Evolutionary conservation across 306 rosid species (phyloP), one percentile per base, ranked within the genome.

Genomic region (Acacia confusa): DNA sequence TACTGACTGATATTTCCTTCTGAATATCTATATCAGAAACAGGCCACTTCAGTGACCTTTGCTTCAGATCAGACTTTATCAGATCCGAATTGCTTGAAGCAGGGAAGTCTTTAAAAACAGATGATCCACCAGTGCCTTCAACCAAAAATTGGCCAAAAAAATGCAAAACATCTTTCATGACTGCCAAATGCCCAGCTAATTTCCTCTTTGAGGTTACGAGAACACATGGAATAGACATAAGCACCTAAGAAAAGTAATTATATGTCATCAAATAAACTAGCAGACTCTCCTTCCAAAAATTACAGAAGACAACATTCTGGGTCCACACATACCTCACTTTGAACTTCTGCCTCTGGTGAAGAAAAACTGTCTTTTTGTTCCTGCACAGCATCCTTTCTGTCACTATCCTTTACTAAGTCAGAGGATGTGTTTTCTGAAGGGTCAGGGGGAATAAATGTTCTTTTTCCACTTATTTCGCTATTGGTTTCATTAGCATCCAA

Each of bases 121-220:
- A 92, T 78, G 96, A 91, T 75, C 99, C 98, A 34, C 96, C 98
- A 77, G 94, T 93, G 78, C 99, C 98, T 85, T 95, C 98, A 74
- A 95, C 99, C 89, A 92, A 69, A 82, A 92, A 90, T 76, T 92
- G 94, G 66, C 97, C 95, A 80, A 86, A 95, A 78, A 95, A 95
- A 89, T 92, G 99, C 94, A 95, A 82, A 78, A 87, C 92, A 80
- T 89, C 88, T 84, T 95, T 95, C 98, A 86, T 93, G 85, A 95
- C 93, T 32, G 96, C 98, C 89, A 95, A 89, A 82, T 88, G 89
- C 80, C 98, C 99, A 36, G 93, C 97, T 84, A 93, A 85, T 90
- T 95, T 95, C 86, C 97, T 92, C 90, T 93, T 95, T 9, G 94
- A 86, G 66, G 94, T 88, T 53, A 95, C 97, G 52, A 95, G 97